Base-by-base conservation (phyloP, 352 stramenopile genomes). In the Aphanomyces astaci region DNA sequence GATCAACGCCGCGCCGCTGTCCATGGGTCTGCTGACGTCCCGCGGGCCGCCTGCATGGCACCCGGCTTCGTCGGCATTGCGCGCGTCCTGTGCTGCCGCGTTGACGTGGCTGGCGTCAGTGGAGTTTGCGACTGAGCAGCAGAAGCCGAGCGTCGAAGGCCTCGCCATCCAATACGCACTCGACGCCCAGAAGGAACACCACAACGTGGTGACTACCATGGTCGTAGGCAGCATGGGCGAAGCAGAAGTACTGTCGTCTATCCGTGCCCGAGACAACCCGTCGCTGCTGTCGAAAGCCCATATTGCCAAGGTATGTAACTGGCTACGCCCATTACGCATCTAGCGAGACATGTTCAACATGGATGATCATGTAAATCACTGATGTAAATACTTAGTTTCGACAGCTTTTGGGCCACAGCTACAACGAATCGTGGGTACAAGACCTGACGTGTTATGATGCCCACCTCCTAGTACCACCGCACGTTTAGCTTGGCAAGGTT, bases 1-100 rank as follows among this genome's bases (percentile, higher is more conserved):
- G 2, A 75, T 92, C 60, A 79, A 81, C 51, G 85, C 85, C 19
- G 83, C 82, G 31, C 81, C 85, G 1, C 66, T 94, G 3, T 87
- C 78, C 17, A 94, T 94, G 85, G 81, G 83, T 59, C 74, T 94
- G 10, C 75, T 94, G 22, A 89, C 81, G 19, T 36, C 70, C 3
- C 64, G 63, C 46, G 72, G 68, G 64, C 80, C 79, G 46, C 62
- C 48, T 9, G 48, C 56, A 30, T 94, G 85, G 85, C 85, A 94
- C 78, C 85, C 85, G 19, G 85, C 82, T 7, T 60, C 62, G 31
- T 22, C 62, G 0, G 46, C 22, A 22, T 45, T 68, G n/a, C 62
- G 62, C 24, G 40, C 45, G 11, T 25, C 39, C 24, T 68, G 62
- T 28, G 62, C 31, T 24, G 30, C 27, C 9, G 62, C 62, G 19